These are phyloP conservation scores for Colletotrichum sp. DNA, from an alignment of 2,329 filamentous ascomycete species.

Conservation along the genomic window DNA sequence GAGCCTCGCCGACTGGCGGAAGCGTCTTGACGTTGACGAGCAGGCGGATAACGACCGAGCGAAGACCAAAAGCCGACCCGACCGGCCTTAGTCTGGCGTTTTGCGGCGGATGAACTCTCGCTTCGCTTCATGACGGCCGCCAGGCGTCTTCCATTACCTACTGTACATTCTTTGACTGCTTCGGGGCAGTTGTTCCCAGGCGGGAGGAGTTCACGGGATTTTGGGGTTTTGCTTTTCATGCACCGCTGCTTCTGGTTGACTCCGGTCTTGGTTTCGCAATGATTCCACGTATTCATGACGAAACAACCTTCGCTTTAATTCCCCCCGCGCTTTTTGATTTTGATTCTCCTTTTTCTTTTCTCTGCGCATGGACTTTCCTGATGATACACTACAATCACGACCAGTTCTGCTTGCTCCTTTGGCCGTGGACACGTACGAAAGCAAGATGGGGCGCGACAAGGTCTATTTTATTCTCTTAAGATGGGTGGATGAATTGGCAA, in stretches of 20 bases:
- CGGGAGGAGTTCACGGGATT: slow-evolving; percentile 8
- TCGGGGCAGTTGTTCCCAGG: background rate
- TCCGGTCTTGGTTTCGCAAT: slow-evolving; percentile 18
- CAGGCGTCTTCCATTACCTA: background rate
- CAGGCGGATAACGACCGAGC: slow-evolving; percentile 24
- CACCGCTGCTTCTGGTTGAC: background rate
- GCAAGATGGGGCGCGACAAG: background rate
- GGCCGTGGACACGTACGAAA: background rate
- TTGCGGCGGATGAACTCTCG: slow-evolving; percentile 23
- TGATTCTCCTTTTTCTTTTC: background rate
- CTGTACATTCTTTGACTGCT: slow-evolving; percentile 15
- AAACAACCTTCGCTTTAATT: slow-evolving; percentile 16
- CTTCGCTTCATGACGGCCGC: slow-evolving; percentile 15
- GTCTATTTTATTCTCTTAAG: background rate
- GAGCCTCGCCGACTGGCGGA: slow-evolving; percentile 81
- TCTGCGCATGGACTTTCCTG: background rate
- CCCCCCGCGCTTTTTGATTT: background rate
- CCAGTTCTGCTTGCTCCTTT: background rate
- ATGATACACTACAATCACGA: slow-evolving; percentile 17
- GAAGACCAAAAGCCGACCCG: slow-evolving; percentile 22
- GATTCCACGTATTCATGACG: slow-evolving; percentile 24
- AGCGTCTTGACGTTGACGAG: slow-evolving; percentile 68
- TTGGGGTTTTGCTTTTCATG: background rate
- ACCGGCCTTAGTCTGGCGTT: slow-evolving; percentile 24
- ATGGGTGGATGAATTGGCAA: slow-evolving; percentile 1